Conservation (phyloP, 768 basidiomycete species). For the Pulveroboletus sp. region DNA sequence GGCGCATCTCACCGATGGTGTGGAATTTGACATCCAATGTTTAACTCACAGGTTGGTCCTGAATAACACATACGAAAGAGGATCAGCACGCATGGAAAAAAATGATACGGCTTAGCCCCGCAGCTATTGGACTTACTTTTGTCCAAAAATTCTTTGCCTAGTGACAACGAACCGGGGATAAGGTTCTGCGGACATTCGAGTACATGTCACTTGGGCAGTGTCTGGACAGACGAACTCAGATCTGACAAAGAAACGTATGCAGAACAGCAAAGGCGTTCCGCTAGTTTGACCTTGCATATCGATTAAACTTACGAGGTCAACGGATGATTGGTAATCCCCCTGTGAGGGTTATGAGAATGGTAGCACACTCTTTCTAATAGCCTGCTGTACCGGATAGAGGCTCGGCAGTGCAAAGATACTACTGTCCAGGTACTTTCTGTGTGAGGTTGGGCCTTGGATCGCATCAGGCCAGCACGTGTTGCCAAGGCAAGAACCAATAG, state of each 20-base stretch:
- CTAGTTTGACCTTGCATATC: neutral
- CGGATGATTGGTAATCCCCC: constrained; percentile 2
- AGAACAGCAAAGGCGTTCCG: too few species aligned
- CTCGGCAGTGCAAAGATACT: neutral
- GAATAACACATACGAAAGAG: neutral
- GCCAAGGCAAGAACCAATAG: neutral
- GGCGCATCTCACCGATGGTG: neutral
- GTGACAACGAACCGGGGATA: neutral
- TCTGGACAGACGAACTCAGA: neutral
- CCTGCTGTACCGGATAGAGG: neutral
- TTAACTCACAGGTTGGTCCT: neutral
- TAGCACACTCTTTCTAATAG: neutral
- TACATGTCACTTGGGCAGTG: neutral
- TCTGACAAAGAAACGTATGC: neutral
- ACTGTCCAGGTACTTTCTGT: too few species aligned
- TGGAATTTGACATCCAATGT: neutral
- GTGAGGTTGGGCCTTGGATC: neutral
- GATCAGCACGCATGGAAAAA: neutral
- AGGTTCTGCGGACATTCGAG: constrained; percentile 7
- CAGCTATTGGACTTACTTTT: neutral
- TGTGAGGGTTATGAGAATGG: neutral
- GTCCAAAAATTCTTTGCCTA: neutral
- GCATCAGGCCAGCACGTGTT: neutral
- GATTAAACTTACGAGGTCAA: neutral
- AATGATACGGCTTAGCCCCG: constrained; percentile 4